A percentile compares a stretch with the other conserved stretches of the same genome.
These are phyloP conservation scores for Phoma sp. DNA, from an alignment of 2,329 filamentous ascomycete species.

Conservation along the genomic window DNA sequence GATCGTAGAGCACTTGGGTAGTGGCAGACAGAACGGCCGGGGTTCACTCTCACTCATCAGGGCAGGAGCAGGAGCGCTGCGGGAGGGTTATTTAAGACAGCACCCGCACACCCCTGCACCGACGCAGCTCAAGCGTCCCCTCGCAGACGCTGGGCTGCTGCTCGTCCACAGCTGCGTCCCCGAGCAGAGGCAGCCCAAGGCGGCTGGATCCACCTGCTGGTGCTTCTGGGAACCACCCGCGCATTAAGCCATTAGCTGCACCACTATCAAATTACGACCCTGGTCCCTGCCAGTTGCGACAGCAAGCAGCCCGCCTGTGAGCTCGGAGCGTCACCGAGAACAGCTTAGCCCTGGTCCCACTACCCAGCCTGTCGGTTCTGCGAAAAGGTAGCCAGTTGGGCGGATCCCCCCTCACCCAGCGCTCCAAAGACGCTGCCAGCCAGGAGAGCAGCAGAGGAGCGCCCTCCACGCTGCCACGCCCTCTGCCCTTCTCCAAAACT, in stretches of 20 bases:
- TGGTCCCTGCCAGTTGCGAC: conserved; percentile 24
- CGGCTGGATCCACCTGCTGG: conserved; percentile 28
- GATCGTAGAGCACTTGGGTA: conserved; percentile 16
- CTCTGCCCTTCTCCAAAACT: too few relatives aligned
- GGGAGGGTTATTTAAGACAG: conserved; percentile 34
- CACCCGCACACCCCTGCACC: conserved; percentile 26
- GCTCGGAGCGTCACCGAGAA: conserved; percentile 25
- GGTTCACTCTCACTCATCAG: conserved; percentile 28
- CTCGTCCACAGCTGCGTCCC: conserved; percentile 21
- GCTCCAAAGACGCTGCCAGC: not conserved
- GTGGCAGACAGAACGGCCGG: conserved; percentile 17
- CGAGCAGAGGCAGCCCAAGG: conserved; percentile 19
- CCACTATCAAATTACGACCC: conserved; percentile 29
- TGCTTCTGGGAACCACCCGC: conserved; percentile 29
- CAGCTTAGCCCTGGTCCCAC: conserved; percentile 24
- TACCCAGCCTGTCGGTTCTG: conserved; percentile 26
- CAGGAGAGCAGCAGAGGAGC: too few relatives aligned
- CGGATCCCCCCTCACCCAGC: conserved; percentile 12
- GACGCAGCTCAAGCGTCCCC: conserved; percentile 10
- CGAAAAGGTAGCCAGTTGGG: conserved; percentile 18
- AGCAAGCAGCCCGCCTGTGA: conserved; percentile 7
- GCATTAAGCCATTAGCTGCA: conserved; percentile 26
- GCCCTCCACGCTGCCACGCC: too few relatives aligned
- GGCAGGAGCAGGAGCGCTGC: conserved; percentile 28
- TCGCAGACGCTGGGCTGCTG: conserved; percentile 25